Percentiles rank a stretch among this genome's conserved stretches.
Conservation (phyloP, 495 filamentous ascomycete genomes). For the Penicillium angulare region DNA sequence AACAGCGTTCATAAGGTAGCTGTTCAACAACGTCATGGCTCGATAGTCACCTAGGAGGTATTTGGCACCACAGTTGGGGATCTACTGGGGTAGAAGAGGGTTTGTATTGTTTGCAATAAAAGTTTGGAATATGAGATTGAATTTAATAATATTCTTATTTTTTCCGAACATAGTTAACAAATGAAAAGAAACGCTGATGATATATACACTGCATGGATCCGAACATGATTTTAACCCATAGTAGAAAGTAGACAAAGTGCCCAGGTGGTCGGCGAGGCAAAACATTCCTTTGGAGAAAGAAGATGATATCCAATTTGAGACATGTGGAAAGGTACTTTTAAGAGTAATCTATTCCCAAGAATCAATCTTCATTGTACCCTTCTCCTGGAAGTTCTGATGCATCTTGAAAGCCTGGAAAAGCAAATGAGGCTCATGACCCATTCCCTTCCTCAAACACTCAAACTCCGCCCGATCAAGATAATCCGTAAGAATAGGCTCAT, state of each 20-base stretch:
- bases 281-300: too few relatives aligned
- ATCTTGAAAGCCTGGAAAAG: constrained; percentile 84
- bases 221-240: neutral
- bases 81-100: too few relatives aligned
- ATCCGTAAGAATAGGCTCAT: constrained; percentile 75
- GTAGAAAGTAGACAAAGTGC: constrained; percentile 10
- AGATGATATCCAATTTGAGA: too few relatives aligned
- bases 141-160: too few relatives aligned
- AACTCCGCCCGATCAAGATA: constrained; percentile 87
- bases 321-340: constrained; percentile 30
- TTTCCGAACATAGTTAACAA: neutral
- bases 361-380: constrained; percentile 80
- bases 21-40: too few relatives aligned
- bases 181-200: constrained; percentile 8
- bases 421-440: constrained; percentile 88
- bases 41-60: too few relatives aligned
- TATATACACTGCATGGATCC: constrained; percentile 16
- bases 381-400: constrained; percentile 77
- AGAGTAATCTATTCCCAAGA: constrained; percentile 46
- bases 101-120: too few relatives aligned
- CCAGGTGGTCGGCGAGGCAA: too few relatives aligned
- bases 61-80: too few relatives aligned
- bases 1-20: too few relatives aligned
- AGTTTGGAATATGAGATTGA: too few relatives aligned
- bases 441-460: constrained; percentile 82